Evolutionary conservation across 495 filamentous ascomycete genomes (phyloP).

Genomic region (Apodospora peruviana): DNA sequence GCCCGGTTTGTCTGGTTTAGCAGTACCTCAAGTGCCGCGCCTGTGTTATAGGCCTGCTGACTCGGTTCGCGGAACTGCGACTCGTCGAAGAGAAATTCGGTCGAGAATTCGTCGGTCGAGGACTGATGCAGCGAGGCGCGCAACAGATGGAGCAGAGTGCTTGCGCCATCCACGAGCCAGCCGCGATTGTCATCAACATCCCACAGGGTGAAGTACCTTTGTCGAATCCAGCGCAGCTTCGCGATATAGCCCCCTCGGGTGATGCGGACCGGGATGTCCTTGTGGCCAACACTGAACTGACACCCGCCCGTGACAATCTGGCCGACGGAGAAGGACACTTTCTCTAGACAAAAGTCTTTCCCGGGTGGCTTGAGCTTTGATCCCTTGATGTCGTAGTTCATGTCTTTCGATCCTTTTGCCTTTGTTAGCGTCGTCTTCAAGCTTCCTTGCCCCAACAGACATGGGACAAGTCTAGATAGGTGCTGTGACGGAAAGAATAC

Average conservation of each 20-base stretch:
- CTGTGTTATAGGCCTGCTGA: neutral
- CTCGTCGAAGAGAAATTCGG: neutral
- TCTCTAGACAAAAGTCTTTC: constrained; percentile 14
- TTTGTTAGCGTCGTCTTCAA: no score
- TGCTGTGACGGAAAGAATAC: no score
- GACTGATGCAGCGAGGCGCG: constrained; percentile 17
- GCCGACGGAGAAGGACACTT: constrained; percentile 16
- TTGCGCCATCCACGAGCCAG: constrained; percentile 29
- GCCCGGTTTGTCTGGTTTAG: constrained; percentile 14
- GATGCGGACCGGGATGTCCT: constrained; percentile 19
- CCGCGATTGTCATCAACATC: constrained; percentile 25
- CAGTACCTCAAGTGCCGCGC: constrained; percentile 13
- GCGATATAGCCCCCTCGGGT: constrained; percentile 10
- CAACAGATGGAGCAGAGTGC: constrained; percentile 26
- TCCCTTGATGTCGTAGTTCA: neutral
- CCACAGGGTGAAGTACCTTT: constrained; percentile 21
- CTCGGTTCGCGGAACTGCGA: neutral
- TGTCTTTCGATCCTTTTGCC: neutral
- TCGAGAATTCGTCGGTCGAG: constrained; percentile 8
- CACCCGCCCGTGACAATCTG: constrained; percentile 15
- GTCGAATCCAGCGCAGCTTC: constrained; percentile 15
- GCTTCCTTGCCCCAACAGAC: neutral
- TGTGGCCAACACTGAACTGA: constrained; percentile 12
- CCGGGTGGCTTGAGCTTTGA: constrained; percentile 8
- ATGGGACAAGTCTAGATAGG: neutral